These are phyloP conservation scores for Agaricus blazei DNA, from an alignment of 768 basidiomycete genomes.

Conservation along the genomic window DNA sequence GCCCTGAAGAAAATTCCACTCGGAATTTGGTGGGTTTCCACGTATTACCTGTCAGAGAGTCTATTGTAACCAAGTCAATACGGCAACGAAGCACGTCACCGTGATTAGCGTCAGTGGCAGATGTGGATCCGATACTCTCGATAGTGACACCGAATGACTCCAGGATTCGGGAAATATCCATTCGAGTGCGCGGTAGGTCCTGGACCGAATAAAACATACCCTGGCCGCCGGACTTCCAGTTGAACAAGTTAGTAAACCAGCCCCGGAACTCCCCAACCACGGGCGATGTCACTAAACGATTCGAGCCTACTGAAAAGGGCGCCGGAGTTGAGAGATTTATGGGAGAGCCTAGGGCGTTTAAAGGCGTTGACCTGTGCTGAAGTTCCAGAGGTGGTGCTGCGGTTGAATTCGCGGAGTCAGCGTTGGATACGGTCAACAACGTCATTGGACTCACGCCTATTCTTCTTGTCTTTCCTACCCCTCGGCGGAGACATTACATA, in stretches of 20 bases:
- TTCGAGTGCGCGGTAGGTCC: constrained; percentile 54
- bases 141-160: constrained; percentile 60
- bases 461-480: constrained; percentile 45
- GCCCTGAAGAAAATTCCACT: constrained; percentile 56
- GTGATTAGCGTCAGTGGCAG: constrained; percentile 16
- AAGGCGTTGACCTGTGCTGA: constrained; percentile 41
- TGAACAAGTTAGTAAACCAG: constrained; percentile 96
- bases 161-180: constrained; percentile 59
- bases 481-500: constrained; percentile 19
- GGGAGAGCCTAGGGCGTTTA: constrained; percentile 37
- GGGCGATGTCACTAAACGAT: constrained; percentile 50
- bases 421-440: not conserved
- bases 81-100: constrained; percentile 36
- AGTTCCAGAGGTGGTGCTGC: constrained; percentile 57
- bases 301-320: constrained; percentile 12
- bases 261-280: constrained; percentile 81
- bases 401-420: not conserved
- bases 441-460: constrained; percentile 41
- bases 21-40: constrained; percentile 81
- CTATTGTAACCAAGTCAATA: constrained; percentile 44
- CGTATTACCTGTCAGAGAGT: constrained; percentile 34
- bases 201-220: constrained; percentile 51
- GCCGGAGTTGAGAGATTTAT: constrained; percentile 25
- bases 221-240: constrained; percentile 69
- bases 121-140: constrained; percentile 22